A percentile compares a stretch with the other conserved stretches of the same genome.
Evolutionary conservation across 2,329 filamentous ascomycete genomes (phyloP).

Genomic region (Neopestalotiopsis clavispora): DNA sequence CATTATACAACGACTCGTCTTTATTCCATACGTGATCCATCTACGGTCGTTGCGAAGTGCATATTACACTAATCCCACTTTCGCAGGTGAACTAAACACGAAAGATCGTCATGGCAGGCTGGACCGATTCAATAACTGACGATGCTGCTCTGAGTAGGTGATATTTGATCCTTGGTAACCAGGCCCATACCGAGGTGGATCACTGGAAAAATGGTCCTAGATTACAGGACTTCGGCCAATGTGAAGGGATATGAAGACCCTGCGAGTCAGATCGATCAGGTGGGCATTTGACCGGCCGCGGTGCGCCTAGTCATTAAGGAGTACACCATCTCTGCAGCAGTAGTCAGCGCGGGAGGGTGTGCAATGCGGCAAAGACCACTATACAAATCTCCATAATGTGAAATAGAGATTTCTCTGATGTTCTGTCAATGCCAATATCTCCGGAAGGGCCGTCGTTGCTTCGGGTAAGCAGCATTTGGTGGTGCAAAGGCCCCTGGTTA

Average conservation of each 20-base stretch:
- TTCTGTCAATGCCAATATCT: not conserved
- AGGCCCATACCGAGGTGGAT: not conserved
- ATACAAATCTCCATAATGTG: not conserved
- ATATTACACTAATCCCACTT: slow-evolving; percentile 1
- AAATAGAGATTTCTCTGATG: not conserved
- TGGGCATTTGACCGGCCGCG: not conserved
- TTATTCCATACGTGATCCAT: not conserved
- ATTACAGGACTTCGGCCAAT: not conserved
- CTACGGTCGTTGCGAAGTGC: not conserved
- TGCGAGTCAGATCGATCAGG: not conserved
- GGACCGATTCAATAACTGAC: not conserved
- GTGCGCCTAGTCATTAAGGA: not conserved
- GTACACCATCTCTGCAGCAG: not conserved
- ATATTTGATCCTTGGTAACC: not conserved
- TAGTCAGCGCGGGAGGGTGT: not conserved
- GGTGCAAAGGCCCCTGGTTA: not conserved
- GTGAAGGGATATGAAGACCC: not conserved
- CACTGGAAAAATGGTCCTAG: not conserved
- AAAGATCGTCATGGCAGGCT: not conserved
- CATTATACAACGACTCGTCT: not conserved
- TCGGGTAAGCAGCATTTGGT: not conserved
- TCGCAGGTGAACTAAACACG: not conserved
- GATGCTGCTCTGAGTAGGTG: not conserved
- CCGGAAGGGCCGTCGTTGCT: not conserved
- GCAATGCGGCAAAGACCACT: not conserved